These are phyloP conservation scores for Cyamopsis tetragonoloba DNA, from an alignment of 306 rosid species.

Conservation along the genomic window DNA sequence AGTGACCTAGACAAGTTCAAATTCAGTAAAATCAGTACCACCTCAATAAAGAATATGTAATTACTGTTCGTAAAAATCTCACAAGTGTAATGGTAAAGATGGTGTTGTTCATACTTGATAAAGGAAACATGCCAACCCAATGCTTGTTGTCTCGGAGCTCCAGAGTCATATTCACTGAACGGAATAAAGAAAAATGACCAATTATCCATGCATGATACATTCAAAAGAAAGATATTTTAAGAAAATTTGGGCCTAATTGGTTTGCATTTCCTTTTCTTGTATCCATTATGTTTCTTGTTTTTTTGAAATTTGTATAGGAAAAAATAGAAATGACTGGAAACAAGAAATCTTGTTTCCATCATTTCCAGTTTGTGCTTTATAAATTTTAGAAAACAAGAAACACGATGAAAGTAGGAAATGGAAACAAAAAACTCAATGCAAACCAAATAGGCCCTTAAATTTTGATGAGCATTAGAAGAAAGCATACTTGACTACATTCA, in stretches of 20 bases:
- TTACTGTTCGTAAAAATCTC: conserved; percentile 22
- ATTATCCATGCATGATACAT: conserved; percentile 11
- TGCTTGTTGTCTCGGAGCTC: conserved; percentile 55
- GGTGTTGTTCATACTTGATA: conserved; percentile 59
- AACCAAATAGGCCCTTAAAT: no score
- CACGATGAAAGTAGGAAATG: no score
- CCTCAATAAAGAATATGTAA: conserved; percentile 11
- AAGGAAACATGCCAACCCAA: conserved; percentile 90
- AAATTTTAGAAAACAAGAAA: no score
- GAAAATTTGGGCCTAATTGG: no score
- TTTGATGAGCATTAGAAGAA: conserved; percentile 20
- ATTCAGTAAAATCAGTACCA: conserved; percentile 26
- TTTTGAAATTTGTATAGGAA: no score
- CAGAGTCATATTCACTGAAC: conserved; percentile 61
- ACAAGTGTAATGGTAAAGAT: not conserved
- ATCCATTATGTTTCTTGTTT: no score
- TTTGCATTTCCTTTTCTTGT: no score
- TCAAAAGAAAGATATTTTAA: conserved; percentile 5
- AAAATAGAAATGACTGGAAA: no score
- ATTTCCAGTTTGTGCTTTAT: no score
- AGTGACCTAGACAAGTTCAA: conserved; percentile 56
- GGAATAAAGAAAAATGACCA: conserved; percentile 25
- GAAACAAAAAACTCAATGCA: no score
- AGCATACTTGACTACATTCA: conserved; percentile 14
- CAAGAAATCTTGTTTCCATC: no score